Base-by-base conservation (phyloP, 2,329 filamentous ascomycete genomes). In the Fonsecaea multimorphosa region DNA sequence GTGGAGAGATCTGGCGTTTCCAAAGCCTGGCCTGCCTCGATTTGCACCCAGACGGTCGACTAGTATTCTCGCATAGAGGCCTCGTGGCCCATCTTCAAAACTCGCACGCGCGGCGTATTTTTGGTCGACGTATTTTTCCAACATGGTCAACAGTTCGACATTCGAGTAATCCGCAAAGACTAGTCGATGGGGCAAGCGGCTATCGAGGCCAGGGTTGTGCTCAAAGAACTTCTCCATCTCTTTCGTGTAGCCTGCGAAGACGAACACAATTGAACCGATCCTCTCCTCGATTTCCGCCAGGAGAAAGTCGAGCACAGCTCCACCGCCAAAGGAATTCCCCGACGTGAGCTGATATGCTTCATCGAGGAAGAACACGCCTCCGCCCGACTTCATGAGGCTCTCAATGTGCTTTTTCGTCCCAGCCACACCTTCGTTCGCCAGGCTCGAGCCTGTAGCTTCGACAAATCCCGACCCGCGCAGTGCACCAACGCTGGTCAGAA, bases 141-240 rank as follows among this genome's bases (percentile, higher is more conserved):
- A 74, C 12, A 94, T 93, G 0, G 74, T 72, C 1, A 86, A 79
- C 0, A 94, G 79, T 69, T 93, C 89, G 0, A 78, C 71, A 54
- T 93, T 88, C 0, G 79, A 79, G 68, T 91, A 93, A 74, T 94
- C 91, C 0, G 84, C 78, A 63, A 93, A 94, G 49, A 85, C 82
- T 71, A 93, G 80, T 36, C 83, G 78, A 11, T 86, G 79, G 0
- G 90, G 90, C 40, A 94, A 88, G 0, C 91, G 86, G 68, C 89
- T 91, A 0, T 85, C 81, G 2, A 93, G 79, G 0, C 91, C 90
- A 0, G 87, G 87, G 52, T 93, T 93, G 66, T 93, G 89, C 0
- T 85, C 81, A 54, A 91, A 92, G 74, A 93, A 92, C 0, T 82
- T 82, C 71, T 93, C 90, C 90, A 94, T 93, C 68, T 91, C 82